Evolutionary conservation across 2,329 filamentous ascomycete genomes (phyloP), one percentile per base, ranked within the genome.

Genomic region (Drechslerella coelobrocha): DNA sequence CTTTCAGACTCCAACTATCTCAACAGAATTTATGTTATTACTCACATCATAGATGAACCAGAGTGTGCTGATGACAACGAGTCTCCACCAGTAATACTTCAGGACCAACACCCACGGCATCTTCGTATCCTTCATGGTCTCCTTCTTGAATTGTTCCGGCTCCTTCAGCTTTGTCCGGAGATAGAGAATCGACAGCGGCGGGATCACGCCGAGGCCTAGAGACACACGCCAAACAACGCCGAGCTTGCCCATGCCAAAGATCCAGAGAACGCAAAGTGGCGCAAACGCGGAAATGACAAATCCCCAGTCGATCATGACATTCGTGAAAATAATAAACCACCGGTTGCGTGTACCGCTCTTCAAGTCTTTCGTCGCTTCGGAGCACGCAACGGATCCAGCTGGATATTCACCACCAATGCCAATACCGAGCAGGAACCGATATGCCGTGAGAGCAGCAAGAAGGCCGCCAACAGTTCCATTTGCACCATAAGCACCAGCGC

Each of bases 271-370:
- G 48, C 89, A 81, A 79, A 87, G 87, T 0, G 91, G 90, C 1
- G 94, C 86, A 72, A 96, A 86, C 0, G 90, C 88, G 7, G 90
- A 88, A 61, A 93, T 82, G 1, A 95, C 89, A 73, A 95, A 96
- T 0, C 90, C 92, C 57, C 86, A 85, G 77, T 95, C 90, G 69
- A 96, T 95, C 82, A 92, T 89, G 23, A 89, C 86, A 79, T 95
- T 95, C 50, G 90, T 96, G 78, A 94, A 95, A 73, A 96, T 83
- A 75, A 93, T 90, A 77, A 92, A 97, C 91, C 91, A 96, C 39
- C 89, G 84, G 77, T 97, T 93, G n/a, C 92, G 84, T 14, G 89
- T 88, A 9, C 92, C 92, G 14, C 80, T 79, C 78, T 91, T 91
- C 68, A 97, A 82, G 77, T 95, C 91, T 21, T 90, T 90, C 0